A percentile compares a stretch with the other conserved stretches of the same genome.
phyloP scores from a whole-genome alignment of 257 asterid genomes.

The Paraleonurus japonicus region DNA sequence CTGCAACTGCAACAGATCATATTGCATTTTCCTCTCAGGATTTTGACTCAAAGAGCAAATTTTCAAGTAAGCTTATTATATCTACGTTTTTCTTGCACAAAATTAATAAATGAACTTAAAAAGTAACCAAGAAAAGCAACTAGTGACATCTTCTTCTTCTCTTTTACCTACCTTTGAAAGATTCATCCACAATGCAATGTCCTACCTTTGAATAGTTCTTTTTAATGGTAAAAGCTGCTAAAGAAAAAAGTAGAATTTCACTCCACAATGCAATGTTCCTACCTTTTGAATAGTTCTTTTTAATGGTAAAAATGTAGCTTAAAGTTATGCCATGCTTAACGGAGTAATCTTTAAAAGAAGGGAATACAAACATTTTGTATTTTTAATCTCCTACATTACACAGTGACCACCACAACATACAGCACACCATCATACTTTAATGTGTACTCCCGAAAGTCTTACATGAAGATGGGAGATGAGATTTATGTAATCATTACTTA shows the following conservation, averaged over 20 bases:
- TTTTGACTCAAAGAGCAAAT: too few species aligned
- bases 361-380: neutral
- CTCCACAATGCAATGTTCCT: neutral
- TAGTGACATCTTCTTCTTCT: neutral
- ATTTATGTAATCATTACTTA: too few species aligned
- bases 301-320: neutral
- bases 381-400: neutral
- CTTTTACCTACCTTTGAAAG: neutral
- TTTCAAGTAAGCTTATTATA: neutral
- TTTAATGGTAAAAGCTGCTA: neutral
- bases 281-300: neutral
- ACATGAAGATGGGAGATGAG: too few species aligned
- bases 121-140: neutral
- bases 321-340: neutral
- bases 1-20: conserved; percentile 37
- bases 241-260: neutral
- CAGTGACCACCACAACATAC: too few species aligned
- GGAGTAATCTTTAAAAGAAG: neutral
- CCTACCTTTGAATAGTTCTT: neutral
- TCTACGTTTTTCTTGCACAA: neutral
- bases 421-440: neutral
- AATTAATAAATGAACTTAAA: neutral
- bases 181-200: neutral
- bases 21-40: neutral
- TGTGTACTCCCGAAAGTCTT: too few species aligned